These are phyloP conservation scores for Microbotryum lychnidis-dioicae DNA, from an alignment of 1,284 basidiomycete species.

Conservation along the genomic window DNA sequence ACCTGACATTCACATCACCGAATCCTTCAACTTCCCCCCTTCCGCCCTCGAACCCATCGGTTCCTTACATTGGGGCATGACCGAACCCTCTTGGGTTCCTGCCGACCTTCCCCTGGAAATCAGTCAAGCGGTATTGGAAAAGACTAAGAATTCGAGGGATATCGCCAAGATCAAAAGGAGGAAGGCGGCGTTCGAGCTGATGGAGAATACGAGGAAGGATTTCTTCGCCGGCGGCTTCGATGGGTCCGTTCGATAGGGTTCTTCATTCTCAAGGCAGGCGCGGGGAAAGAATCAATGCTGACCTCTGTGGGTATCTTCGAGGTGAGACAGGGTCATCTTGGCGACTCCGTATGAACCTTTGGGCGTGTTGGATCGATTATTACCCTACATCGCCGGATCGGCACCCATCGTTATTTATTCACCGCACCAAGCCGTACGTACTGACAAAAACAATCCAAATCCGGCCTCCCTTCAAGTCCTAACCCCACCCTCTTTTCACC, in stretches of 20 bases:
- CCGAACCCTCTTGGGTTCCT: conserved; percentile 65
- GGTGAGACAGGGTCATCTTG: conserved; percentile 57
- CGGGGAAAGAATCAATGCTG: background rate
- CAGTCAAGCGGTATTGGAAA: conserved; percentile 36
- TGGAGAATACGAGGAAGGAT: conserved; percentile 63
- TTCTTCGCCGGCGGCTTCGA: conserved; percentile 82
- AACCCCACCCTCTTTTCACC: background rate
- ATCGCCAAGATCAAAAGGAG: conserved; percentile 61
- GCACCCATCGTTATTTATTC: conserved; percentile 63
- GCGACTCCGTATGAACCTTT: conserved; percentile 79
- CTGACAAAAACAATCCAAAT: too few relatives aligned
- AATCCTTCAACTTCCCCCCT: conserved; percentile 75
- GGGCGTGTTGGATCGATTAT: conserved; percentile 67
- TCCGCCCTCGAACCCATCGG: conserved; percentile 48
- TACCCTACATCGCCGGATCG: conserved; percentile 72
- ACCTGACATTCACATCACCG: conserved; percentile 78
- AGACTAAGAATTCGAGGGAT: conserved; percentile 57
- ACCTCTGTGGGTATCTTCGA: background rate
- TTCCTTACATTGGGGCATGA: conserved; percentile 85
- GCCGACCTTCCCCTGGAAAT: conserved; percentile 43
- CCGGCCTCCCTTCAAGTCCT: background rate
- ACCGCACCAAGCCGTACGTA: conserved; percentile 11
- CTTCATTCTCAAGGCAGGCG: background rate
- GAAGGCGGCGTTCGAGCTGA: conserved; percentile 53
- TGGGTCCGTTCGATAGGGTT: conserved; percentile 47